Evolutionary conservation across 345 rosid genomes (phyloP).

Genomic region (Sonneratia alba): DNA sequence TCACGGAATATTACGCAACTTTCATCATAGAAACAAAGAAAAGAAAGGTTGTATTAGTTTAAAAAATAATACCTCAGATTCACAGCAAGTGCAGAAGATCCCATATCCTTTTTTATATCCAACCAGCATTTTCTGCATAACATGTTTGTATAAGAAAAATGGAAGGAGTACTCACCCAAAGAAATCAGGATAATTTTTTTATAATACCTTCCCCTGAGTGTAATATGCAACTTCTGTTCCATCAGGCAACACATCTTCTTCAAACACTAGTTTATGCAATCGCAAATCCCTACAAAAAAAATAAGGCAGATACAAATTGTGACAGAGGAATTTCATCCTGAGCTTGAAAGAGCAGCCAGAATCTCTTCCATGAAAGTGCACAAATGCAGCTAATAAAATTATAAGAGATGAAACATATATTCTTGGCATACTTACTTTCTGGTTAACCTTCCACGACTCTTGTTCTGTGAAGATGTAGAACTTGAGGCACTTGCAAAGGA

Average conservation of each 20-base stretch:
- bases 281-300: conserved; percentile 55
- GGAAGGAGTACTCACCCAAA: background rate
- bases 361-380: background rate
- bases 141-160: background rate
- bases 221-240: conserved; percentile 89
- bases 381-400: background rate
- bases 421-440: conserved; percentile 44
- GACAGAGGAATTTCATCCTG: background rate
- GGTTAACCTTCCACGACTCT: conserved; percentile 64
- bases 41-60: background rate
- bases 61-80: conserved; percentile 44
- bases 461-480: conserved; percentile 27
- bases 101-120: conserved; percentile 81
- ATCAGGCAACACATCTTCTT: conserved; percentile 53
- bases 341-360: background rate
- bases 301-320: conserved; percentile 2
- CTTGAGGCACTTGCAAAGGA: conserved; percentile 24
- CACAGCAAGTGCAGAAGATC: conserved; percentile 79
- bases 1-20: conserved; percentile 11
- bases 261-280: conserved; percentile 37
- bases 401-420: background rate
- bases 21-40: conserved; percentile 9
- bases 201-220: conserved; percentile 63
- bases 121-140: conserved; percentile 62
- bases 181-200: background rate